phyloP scores from a whole-genome alignment of 2,329 filamentous ascomycete genomes.

The Pezicula neosporulosa region DNA sequence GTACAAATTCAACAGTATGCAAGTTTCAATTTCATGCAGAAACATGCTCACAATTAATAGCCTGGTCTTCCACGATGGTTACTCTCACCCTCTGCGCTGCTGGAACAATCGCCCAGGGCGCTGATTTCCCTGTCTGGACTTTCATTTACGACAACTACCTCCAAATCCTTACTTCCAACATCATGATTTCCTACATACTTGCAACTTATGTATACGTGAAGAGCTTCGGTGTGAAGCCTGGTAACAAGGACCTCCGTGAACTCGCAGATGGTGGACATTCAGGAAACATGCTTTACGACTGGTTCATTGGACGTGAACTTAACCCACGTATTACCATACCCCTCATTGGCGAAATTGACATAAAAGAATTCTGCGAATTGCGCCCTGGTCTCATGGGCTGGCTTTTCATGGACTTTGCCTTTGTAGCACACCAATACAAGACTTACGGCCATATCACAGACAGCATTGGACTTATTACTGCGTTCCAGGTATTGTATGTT shows the following conservation, averaged over 20 bases:
- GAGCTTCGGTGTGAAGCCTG: conserved; percentile 78
- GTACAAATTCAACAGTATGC: conserved; percentile 75
- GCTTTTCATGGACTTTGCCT: conserved; percentile 81
- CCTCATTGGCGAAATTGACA: conserved; percentile 79
- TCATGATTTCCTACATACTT: conserved; percentile 69
- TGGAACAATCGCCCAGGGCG: conserved; percentile 73
- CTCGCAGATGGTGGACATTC: conserved; percentile 78
- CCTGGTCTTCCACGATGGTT: conserved; percentile 70
- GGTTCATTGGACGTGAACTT: conserved; percentile 93
- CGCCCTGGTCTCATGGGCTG: conserved; percentile 90
- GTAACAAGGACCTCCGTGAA: conserved; percentile 69
- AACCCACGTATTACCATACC: conserved; percentile 83
- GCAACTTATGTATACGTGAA: conserved; percentile 77
- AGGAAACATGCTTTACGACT: conserved; percentile 89
- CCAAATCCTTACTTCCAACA: conserved; percentile 79
- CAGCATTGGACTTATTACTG: conserved; percentile 75
- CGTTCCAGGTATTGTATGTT: conserved; percentile 78
- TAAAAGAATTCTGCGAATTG: conserved; percentile 87
- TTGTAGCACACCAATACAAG: conserved; percentile 83
- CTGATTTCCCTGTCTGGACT: conserved; percentile 84
- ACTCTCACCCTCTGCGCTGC: conserved; percentile 69
- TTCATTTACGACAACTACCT: conserved; percentile 91
- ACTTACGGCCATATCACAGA: conserved; percentile 81
- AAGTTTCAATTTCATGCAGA: neutral
- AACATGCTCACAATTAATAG: conserved; percentile 38